These are phyloP conservation scores for Apiospora pterosperma DNA, from an alignment of 2,329 filamentous ascomycete genomes.

Conservation along the genomic window DNA sequence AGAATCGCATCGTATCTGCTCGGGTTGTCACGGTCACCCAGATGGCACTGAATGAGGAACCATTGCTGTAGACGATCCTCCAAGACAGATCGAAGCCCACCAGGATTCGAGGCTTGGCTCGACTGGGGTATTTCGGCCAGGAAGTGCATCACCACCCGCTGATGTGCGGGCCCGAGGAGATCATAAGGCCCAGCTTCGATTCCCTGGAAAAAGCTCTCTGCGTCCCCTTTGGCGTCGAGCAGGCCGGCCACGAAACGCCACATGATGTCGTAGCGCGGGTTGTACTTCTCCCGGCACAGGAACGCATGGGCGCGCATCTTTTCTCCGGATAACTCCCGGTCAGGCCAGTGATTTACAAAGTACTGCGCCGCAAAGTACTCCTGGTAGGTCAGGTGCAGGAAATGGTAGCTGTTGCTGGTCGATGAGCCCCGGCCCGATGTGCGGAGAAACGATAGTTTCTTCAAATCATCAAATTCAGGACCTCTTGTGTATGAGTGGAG, in stretches of 20 bases:
- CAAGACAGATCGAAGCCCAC: no score
- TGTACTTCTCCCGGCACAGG: not conserved
- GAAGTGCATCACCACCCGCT: not conserved
- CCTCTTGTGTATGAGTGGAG: not conserved
- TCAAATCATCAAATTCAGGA: not conserved
- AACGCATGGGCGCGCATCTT: not conserved
- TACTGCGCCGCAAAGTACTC: no score
- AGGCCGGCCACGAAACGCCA: not conserved
- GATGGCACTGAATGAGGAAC: no score
- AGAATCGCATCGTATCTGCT: no score
- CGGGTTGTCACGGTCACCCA: no score
- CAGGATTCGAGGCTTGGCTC: no score
- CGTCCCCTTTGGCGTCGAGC: not conserved
- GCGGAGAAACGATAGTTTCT: not conserved
- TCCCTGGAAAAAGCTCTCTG: not conserved
- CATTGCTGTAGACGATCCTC: no score
- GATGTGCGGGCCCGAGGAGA: not conserved
- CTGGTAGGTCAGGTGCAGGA: no score
- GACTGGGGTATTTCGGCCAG: not conserved
- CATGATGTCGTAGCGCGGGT: not conserved
- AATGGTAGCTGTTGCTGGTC: no score
- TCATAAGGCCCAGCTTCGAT: not conserved
- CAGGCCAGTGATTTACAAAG: not conserved
- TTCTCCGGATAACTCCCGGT: not conserved
- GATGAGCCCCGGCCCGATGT: not conserved